These are phyloP conservation scores for Sclerotinia minor DNA, from an alignment of 2,329 filamentous ascomycete genomes.

Conservation along the genomic window DNA sequence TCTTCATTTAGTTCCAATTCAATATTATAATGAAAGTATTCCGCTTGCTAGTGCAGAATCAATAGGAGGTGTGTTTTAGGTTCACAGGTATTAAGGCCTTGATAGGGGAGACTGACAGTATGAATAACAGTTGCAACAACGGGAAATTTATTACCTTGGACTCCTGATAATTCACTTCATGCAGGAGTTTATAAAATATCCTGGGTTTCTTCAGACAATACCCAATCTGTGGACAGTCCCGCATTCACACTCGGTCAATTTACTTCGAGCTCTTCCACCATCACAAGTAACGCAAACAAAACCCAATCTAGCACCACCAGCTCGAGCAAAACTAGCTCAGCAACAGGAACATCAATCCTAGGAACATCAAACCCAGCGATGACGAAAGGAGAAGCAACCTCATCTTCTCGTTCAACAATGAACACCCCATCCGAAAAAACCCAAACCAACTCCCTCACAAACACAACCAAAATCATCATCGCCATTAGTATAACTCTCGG, in stretches of 20 bases:
- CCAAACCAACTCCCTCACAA: neutral
- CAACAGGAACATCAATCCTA: no score
- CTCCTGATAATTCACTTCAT: neutral
- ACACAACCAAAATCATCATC: neutral
- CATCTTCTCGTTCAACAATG: no score
- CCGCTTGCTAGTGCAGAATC: neutral
- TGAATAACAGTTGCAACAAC: neutral
- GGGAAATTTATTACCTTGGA: slow-evolving; percentile 1
- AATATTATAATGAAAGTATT: slow-evolving; percentile 6
- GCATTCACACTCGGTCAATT: neutral
- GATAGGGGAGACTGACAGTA: neutral
- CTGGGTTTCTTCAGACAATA: neutral
- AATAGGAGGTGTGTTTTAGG: slow-evolving; percentile 1
- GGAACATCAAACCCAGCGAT: no score
- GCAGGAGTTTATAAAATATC: slow-evolving; percentile 4
- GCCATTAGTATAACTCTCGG: neutral
- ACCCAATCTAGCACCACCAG: neutral
- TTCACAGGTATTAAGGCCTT: neutral
- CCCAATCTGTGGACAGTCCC: neutral
- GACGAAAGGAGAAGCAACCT: neutral
- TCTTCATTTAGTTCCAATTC: neutral
- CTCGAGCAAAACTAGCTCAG: neutral
- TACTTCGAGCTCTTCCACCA: neutral
- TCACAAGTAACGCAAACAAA: neutral
- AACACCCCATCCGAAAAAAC: neutral